Base-by-base conservation (phyloP, 495 filamentous ascomycete genomes). In the Daldinia decipiens region DNA sequence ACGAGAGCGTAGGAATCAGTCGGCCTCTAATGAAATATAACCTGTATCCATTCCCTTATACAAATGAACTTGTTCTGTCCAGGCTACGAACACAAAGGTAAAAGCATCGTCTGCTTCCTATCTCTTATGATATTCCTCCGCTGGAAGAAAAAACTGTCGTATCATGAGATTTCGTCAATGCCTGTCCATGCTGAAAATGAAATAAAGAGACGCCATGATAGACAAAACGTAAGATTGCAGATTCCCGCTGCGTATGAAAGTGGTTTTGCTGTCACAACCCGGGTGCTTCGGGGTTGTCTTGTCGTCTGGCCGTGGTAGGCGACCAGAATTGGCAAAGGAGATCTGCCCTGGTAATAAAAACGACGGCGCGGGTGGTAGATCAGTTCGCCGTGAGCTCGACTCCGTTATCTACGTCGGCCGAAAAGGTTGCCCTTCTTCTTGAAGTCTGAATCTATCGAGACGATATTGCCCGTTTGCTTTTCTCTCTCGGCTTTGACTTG, bases 371-470 rank as follows among this genome's bases (percentile, higher is more conserved):
- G 74, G 31, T 27, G 29, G 73, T 51, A 70, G 32, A 77, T 66
- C 29, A 79, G 71, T 62, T 80, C 78, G n/a, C 65, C 74, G 26
- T 75, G 76, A 4, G 75, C 65, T 53, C 56, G 76, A 72, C 68
- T 72, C 67, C 51, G 70, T 45, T 79, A 75, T 60, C 70, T 77
- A 7, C 71, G 74, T 39, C 78, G 75, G 29, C 77, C 74, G 62
- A 84, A 85, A 21, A 83, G 70, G 17, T 71, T 80, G 21, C 76
- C 82, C 51, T 81, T 83, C 31, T 79, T 75, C 36, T 73, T 77
- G 4, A 75, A 62, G 15, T 78, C 79, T 13, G 36, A 26, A 9
- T 70, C 67, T 17, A 59, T 61, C 40, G 39, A 40, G n/a, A 50
- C 12, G 15, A 50, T 27, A 17, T 61, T 65, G 57, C 73, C 74